Evolutionary conservation across 169 alveolate genomes (phyloP).

Genomic region (Plasmodium yoelii): DNA sequence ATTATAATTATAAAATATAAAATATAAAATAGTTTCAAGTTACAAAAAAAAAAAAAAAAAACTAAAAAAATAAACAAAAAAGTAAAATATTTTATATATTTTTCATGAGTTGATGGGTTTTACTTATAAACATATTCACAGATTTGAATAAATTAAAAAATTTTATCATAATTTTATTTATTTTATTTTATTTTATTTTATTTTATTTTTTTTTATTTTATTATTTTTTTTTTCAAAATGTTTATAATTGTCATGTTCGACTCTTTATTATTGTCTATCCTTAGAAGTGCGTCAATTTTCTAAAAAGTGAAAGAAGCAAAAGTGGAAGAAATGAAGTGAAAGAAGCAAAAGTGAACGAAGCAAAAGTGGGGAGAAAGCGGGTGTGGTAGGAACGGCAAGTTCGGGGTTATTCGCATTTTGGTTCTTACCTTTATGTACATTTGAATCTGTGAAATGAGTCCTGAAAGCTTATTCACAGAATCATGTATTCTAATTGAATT

Average conservation of each 20-base stretch:
- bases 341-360: not conserved
- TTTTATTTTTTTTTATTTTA: too few species aligned
- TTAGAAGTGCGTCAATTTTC: constrained; percentile 39
- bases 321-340: too few species aligned
- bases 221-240: constrained; percentile 36
- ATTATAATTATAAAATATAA: too few species aligned
- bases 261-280: constrained; percentile 6
- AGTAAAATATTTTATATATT: not conserved
- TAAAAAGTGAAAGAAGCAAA: too few species aligned
- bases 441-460: constrained; percentile 28
- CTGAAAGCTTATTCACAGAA: constrained; percentile 32
- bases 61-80: not conserved
- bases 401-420: not conserved
- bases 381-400: too few species aligned
- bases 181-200: too few species aligned
- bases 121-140: too few species aligned
- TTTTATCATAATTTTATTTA: too few species aligned
- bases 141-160: too few species aligned
- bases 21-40: not conserved
- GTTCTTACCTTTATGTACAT: constrained; percentile 25
- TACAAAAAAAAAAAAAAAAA: constrained; percentile 5
- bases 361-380: not conserved
- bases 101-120: too few species aligned
- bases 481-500: constrained; percentile 14
- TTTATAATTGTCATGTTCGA: constrained; percentile 16